Percentiles rank a stretch among this genome's conserved stretches.
Conservation (phyloP, 1,284 basidiomycete species). For the Microbotryum lychnidis-dioicae region DNA sequence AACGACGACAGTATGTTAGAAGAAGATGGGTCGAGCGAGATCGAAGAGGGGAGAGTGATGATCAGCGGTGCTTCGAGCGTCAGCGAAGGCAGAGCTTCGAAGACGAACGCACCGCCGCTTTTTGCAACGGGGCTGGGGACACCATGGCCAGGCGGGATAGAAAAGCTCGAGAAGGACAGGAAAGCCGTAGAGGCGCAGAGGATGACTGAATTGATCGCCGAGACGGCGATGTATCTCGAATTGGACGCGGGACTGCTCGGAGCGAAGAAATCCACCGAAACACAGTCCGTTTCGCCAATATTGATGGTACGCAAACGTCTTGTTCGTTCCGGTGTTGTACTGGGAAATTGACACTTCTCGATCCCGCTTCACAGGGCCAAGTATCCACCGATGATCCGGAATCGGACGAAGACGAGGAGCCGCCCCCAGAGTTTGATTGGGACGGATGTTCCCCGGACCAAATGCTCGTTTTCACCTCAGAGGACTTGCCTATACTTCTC, state of each 20-base stretch:
- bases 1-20: constrained; percentile 45
- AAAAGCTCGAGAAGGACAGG: constrained; percentile 2
- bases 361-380: neutral
- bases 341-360: neutral
- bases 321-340: constrained; percentile 5
- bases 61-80: constrained; percentile 46
- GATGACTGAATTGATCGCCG: constrained; percentile 20
- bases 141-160: constrained; percentile 51
- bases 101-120: too few species aligned
- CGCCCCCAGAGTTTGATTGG: constrained; percentile 27
- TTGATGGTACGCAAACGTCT: neutral
- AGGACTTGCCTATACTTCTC: constrained; percentile 65
- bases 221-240: constrained; percentile 28
- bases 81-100: neutral
- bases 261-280: too few species aligned
- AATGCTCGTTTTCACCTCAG: constrained; percentile 84
- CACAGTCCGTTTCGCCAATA: constrained; percentile 14
- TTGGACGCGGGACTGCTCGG: constrained; percentile 28
- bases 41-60: constrained; percentile 50
- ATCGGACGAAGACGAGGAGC: constrained; percentile 13
- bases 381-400: constrained; percentile 6
- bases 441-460: constrained; percentile 30
- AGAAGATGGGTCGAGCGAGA: constrained; percentile 52
- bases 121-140: too few species aligned
- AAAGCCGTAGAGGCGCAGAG: constrained; percentile 21